Conservation (phyloP, 1,139 yeast genomes). For the Hanseniaspora sp. region DNA sequence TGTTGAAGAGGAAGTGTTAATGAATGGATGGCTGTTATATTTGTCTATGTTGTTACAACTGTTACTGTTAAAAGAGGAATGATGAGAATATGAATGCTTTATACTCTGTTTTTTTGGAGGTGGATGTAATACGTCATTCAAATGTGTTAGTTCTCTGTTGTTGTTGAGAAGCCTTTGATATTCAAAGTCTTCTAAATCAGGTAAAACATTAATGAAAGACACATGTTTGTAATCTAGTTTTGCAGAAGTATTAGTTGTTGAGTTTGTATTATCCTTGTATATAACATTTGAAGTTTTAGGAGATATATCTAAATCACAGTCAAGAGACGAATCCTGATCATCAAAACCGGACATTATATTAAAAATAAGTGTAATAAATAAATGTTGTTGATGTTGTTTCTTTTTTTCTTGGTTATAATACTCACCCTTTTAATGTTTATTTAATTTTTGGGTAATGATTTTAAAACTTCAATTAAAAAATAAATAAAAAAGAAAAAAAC, state of each 20-base stretch:
- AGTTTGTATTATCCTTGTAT: neutral
- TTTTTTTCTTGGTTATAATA: too few species aligned
- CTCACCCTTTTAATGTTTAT: too few species aligned
- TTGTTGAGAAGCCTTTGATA: slow-evolving; percentile 6
- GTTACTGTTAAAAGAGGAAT: neutral
- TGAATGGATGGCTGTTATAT: neutral
- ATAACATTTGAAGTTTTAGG: neutral
- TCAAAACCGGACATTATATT: neutral
- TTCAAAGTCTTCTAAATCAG: slow-evolving; percentile 13
- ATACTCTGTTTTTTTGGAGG: neutral
- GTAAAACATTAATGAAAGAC: slow-evolving; percentile 11
- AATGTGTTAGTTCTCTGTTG: neutral
- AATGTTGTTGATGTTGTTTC: too few species aligned
- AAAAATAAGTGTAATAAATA: too few species aligned
- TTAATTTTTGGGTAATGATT: too few species aligned
- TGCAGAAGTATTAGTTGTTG: neutral
- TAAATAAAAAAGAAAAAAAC: too few species aligned
- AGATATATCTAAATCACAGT: neutral
- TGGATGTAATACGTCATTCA: slow-evolving; percentile 5
- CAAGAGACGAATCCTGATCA: neutral
- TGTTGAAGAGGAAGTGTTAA: neutral
- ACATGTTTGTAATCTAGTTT: slow-evolving; percentile 10
- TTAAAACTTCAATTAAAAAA: too few species aligned
- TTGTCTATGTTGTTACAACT: neutral
- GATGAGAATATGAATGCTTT: neutral